These are phyloP conservation scores for Aureobasidium sp. DNA, from an alignment of 2,329 filamentous ascomycete genomes.

Conservation along the genomic window DNA sequence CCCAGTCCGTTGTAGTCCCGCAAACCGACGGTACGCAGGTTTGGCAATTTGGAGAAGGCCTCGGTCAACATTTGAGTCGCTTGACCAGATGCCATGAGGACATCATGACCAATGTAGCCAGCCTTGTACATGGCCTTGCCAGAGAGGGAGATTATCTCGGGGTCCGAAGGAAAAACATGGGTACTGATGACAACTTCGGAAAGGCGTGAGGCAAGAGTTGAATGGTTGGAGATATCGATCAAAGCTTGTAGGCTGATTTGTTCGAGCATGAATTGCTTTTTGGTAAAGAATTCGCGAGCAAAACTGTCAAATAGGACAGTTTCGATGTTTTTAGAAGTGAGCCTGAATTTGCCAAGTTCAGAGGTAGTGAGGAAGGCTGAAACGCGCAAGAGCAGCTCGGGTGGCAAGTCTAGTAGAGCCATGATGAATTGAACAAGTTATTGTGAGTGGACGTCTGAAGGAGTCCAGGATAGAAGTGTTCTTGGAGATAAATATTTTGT, in stretches of 20 bases:
- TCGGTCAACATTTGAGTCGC: constrained; percentile 49
- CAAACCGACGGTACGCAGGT: constrained; percentile 51
- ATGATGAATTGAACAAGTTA: neutral
- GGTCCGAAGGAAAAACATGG: constrained; percentile 21
- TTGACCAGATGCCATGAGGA: constrained; percentile 36
- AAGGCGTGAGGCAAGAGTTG: constrained; percentile 33
- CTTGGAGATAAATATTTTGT: no score
- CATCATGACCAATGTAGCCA: constrained; percentile 16
- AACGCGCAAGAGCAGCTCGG: constrained; percentile 54
- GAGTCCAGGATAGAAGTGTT: neutral
- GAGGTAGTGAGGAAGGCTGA: constrained; percentile 46
- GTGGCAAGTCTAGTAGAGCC: constrained; percentile 33
- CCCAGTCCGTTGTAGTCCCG: constrained; percentile 50
- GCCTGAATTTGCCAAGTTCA: constrained; percentile 50
- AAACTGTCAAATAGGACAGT: constrained; percentile 49
- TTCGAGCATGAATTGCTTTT: constrained; percentile 59
- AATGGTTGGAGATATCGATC: constrained; percentile 35
- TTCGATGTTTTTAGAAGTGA: constrained; percentile 50
- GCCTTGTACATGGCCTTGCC: constrained; percentile 18
- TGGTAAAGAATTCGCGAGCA: constrained; percentile 56
- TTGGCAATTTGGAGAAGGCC: constrained; percentile 49
- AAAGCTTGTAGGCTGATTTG: constrained; percentile 50
- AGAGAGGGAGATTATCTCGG: neutral
- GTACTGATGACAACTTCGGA: constrained; percentile 46
- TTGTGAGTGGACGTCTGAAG: neutral